Evolutionary conservation across 2,329 filamentous ascomycete species (phyloP).

Genomic region (Fusarium sp.): DNA sequence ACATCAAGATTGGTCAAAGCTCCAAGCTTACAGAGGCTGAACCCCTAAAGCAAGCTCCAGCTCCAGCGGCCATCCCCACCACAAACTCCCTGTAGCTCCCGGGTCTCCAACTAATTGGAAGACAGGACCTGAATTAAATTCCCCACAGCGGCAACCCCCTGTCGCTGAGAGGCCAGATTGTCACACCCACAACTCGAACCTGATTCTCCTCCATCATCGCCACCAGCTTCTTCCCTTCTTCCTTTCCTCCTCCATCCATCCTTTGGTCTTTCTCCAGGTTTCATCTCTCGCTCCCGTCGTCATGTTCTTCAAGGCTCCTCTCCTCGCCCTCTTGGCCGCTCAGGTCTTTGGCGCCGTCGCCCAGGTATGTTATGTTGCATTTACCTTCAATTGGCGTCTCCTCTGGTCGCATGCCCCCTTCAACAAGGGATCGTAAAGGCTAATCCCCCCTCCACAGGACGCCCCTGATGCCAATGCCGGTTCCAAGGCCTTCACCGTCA

Average conservation of each 20-base stretch:
- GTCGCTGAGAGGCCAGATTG: conserved; percentile 48
- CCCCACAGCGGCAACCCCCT: conserved; percentile 33
- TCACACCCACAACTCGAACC: conserved; percentile 34
- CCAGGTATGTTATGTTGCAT: conserved; percentile 61
- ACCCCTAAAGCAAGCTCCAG: conserved; percentile 27
- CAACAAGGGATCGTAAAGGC: background rate
- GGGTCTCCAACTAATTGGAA: conserved; percentile 2
- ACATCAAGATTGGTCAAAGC: conserved; percentile 22
- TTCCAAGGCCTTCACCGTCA: conserved; percentile 53
- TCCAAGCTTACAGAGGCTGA: conserved; percentile 17
- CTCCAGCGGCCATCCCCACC: conserved; percentile 11
- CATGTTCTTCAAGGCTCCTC: conserved; percentile 81
- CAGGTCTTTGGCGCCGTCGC: conserved; percentile 73
- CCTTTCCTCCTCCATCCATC: conserved; percentile 9
- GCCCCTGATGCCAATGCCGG: conserved; percentile 38
- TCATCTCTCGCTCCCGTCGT: conserved; percentile 27
- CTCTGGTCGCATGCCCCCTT: conserved; percentile 11
- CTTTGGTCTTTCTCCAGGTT: conserved; percentile 19
- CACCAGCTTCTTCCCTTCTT: conserved; percentile 24
- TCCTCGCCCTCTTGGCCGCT: conserved; percentile 77
- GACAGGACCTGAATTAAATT: conserved; percentile 1
- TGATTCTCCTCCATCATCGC: conserved; percentile 30
- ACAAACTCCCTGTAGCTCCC: background rate
- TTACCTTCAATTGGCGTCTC: background rate
- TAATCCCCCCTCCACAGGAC: conserved; percentile 15